A percentile compares a stretch with the other conserved stretches of the same genome.
These are phyloP conservation scores for Candida broadrunensis DNA, from an alignment of 805 yeast genomes.

Conservation along the genomic window DNA sequence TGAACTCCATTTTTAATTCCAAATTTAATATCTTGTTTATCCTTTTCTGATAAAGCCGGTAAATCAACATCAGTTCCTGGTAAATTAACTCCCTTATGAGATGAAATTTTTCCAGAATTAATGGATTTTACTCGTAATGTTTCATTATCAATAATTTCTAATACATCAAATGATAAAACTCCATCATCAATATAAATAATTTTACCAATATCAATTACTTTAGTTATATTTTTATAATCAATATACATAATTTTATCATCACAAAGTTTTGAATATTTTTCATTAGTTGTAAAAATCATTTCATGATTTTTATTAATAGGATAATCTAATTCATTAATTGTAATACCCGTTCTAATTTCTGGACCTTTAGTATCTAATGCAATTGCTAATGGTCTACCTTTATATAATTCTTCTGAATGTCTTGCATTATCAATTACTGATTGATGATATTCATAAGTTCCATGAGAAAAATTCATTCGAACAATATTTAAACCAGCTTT, in stretches of 20 bases:
- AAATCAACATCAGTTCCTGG: conserved; percentile 99
- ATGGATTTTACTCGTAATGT: conserved; percentile 85
- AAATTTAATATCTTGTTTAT: conserved; percentile 83
- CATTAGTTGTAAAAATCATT: conserved; percentile 92
- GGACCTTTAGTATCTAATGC: conserved; percentile 99
- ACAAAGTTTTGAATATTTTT: conserved; percentile 63
- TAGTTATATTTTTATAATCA: conserved; percentile 95
- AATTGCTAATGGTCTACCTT: conserved; percentile 96
- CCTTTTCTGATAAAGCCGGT: conserved; percentile 97
- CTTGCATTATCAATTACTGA: conserved; percentile 94
- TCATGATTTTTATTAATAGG: conserved; percentile 84
- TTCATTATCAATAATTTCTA: conserved; percentile 73
- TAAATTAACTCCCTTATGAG: conserved; percentile 98
- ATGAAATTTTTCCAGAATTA: conserved; percentile 92
- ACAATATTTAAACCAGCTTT: conserved; percentile 97
- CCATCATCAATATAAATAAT: conserved; percentile 97
- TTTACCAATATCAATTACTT: conserved; percentile 84
- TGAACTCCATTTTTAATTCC: conserved; percentile 98
- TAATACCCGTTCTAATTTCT: conserved; percentile 98
- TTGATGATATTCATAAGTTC: conserved; percentile 97
- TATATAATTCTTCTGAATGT: conserved; percentile 83
- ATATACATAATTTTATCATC: conserved; percentile 82
- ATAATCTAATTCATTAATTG: conserved; percentile 73
- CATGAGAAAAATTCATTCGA: conserved; percentile 99
- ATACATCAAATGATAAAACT: conserved; percentile 90